phyloP scores from a whole-genome alignment of 768 basidiomycete species.

The Collybiopsis confluens region DNA sequence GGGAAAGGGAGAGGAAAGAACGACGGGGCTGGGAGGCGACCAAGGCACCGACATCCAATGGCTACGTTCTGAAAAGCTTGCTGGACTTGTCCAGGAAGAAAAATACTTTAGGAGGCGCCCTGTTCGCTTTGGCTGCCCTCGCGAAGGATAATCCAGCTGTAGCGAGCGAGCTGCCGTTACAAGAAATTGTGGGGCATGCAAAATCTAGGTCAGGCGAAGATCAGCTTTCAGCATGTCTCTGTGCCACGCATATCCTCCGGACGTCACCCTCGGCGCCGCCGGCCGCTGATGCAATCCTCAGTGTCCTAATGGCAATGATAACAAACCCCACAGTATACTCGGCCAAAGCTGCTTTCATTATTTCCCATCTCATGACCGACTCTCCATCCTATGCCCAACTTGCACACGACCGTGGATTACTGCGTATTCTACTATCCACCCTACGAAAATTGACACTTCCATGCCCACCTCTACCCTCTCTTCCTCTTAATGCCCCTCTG shows the following conservation, averaged over 20 bases:
- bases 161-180: slow-evolving; percentile 40
- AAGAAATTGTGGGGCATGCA: slow-evolving; percentile 41
- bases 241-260: slow-evolving; percentile 65
- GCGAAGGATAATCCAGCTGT: slow-evolving; percentile 57
- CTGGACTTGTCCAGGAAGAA: slow-evolving; percentile 25
- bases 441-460: slow-evolving; percentile 40
- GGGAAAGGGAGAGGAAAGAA: slow-evolving; percentile 4
- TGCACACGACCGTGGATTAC: slow-evolving; percentile 46
- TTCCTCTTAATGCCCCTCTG: slow-evolving; percentile 19
- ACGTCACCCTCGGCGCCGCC: slow-evolving; percentile 29
- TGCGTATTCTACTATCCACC: neutral
- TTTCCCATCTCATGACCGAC: slow-evolving; percentile 71
- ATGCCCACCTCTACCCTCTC: slow-evolving; percentile 51
- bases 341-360: slow-evolving; percentile 69
- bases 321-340: slow-evolving; percentile 29
- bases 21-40: slow-evolving; percentile 5
- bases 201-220: slow-evolving; percentile 59
- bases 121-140: slow-evolving; percentile 62
- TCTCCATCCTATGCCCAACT: slow-evolving; percentile 60
- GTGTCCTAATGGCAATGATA: slow-evolving; percentile 49
- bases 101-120: slow-evolving; percentile 63
- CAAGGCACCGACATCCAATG: slow-evolving; percentile 25
- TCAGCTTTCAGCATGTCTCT: slow-evolving; percentile 67
- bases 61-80: slow-evolving; percentile 57
- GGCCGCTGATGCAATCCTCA: slow-evolving; percentile 45